A percentile compares a stretch with the other conserved stretches of the same genome.
Conservation (phyloP, 2,329 filamentous ascomycete genomes). For the Huntiella moniliformis region DNA sequence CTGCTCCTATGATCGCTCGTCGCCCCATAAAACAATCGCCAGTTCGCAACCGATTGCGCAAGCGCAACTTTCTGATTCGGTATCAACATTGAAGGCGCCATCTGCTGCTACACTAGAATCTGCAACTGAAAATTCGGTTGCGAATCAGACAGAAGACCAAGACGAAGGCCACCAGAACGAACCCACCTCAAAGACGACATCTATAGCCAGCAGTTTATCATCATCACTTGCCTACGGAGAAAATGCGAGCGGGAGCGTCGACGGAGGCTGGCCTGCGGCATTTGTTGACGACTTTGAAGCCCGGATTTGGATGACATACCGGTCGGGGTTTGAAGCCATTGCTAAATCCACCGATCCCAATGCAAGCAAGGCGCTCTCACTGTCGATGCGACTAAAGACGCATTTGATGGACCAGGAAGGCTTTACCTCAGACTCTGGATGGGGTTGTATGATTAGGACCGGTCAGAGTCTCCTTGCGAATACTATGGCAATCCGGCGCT, state of each 20-base stretch:
- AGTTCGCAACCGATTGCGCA: background rate
- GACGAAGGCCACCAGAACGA: conserved; percentile 23
- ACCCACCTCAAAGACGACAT: conserved; percentile 24
- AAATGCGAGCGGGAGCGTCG: conserved; percentile 14
- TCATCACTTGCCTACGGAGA: conserved; percentile 31
- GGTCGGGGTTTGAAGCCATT: conserved; percentile 70
- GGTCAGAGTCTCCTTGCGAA: conserved; percentile 89
- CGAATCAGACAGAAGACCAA: conserved; percentile 5
- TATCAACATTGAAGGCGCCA: background rate
- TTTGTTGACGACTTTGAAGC: conserved; percentile 92
- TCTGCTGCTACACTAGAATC: background rate
- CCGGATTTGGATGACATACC: conserved; percentile 89
- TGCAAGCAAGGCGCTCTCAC: conserved; percentile 52
- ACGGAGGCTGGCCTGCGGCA: conserved; percentile 56
- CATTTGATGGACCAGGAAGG: conserved; percentile 60
- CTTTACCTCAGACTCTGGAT: conserved; percentile 86
- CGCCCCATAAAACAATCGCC: background rate
- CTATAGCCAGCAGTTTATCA: conserved; percentile 31
- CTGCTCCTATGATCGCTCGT: conserved; percentile 27
- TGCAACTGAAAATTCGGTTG: too few relatives aligned
- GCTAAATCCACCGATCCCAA: conserved; percentile 58
- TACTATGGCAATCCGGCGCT: conserved; percentile 47
- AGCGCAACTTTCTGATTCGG: background rate
- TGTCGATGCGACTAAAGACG: conserved; percentile 67
- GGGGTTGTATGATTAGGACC: conserved; percentile 97